Evolutionary conservation across 2,329 filamentous ascomycete genomes (phyloP), one percentile per base, ranked within the genome.

Genomic region (Epichloe festucae): DNA sequence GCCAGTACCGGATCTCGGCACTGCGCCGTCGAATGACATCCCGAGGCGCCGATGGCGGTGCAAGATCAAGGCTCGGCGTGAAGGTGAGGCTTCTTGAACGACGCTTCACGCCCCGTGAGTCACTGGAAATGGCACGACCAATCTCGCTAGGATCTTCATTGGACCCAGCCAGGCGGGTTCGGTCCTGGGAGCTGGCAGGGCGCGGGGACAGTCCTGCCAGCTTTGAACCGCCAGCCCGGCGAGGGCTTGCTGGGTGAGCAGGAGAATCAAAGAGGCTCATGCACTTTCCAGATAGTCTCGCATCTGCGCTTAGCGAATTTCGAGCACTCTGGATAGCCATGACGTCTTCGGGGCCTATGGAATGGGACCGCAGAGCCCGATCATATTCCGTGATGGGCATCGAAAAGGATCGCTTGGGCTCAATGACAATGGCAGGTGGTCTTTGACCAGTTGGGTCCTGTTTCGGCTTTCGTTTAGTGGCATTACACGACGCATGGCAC

Each of bases 1-100:
- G 72, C 79, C 80, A 83, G 58, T 79, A 80, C 12, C 77, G 74
- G 40, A 83, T 81, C 62, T 84, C 81, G 51, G 81, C 78, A 59
- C 78, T 83, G 34, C 79, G 74, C 38, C 78, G 73, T 43, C 79
- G 73, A 4, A 63, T 53, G 41, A 65, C 64, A 2, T 56, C 57
- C 21, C 66, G 63, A 4, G 46, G 27, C 12, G 41, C 8, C 6
- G 52, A 47, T 12, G 50, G 10, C 7, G 44, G 46, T 8, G 48
- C n/a, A 4, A 42, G n/a, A 12, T 66, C 65, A 19, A 71, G 56
- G 34, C 72, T 68, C 5, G 72, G 67, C 19, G 82, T 66, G 10
- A 78, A 76, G 0, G 78, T 79, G 11, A 84, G 62, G 56, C 79
- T 83, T 47, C 79, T 71, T 2, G 79, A 84, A 45, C 79, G 74